phyloP scores from a whole-genome alignment of 495 filamentous ascomycete genomes.

The Barbatosphaeria neglecta region DNA sequence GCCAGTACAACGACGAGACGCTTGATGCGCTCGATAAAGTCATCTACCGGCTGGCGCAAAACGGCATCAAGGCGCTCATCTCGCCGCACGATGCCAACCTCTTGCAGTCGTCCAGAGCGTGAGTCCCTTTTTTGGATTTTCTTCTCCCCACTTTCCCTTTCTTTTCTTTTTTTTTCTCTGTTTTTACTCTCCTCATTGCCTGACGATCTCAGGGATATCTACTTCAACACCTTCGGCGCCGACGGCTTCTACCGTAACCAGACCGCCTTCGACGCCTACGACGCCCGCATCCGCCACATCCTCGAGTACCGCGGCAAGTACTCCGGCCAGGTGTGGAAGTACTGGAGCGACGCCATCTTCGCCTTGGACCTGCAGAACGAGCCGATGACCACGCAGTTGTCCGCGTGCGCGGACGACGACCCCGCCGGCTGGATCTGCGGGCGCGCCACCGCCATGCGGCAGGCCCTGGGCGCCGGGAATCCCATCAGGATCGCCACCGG shows the following conservation, averaged over 20 bases:
- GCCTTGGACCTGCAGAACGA: constrained; percentile 31
- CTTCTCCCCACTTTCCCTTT: not conserved
- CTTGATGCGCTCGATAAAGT: constrained; percentile 23
- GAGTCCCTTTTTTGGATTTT: not conserved
- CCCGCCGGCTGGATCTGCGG: constrained; percentile 21
- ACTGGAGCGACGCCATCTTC: constrained; percentile 23
- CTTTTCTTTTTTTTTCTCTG: too few relatives aligned
- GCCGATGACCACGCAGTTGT: constrained; percentile 15
- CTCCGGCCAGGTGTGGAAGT: constrained; percentile 21
- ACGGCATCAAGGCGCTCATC: constrained; percentile 29
- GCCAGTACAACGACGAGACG: constrained; percentile 15
- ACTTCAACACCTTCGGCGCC: constrained; percentile 14
- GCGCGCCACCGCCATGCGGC: constrained; percentile 12
- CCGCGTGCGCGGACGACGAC: constrained; percentile 12
- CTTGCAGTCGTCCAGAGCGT: constrained; percentile 13
- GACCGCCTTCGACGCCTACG: constrained; percentile 16
- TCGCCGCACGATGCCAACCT: constrained; percentile 28
- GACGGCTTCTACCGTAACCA: constrained; percentile 18
- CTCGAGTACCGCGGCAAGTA: constrained; percentile 17
- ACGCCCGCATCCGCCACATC: constrained; percentile 19
- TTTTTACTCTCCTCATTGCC: too few relatives aligned
- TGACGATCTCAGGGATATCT: constrained; percentile 11
- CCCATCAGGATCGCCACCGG: constrained; percentile 16
- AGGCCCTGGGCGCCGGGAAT: constrained; percentile 6
- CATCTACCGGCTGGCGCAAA: constrained; percentile 12